phyloP scores from a whole-genome alignment of 1,284 basidiomycete genomes.

The Melampsora medusae region DNA sequence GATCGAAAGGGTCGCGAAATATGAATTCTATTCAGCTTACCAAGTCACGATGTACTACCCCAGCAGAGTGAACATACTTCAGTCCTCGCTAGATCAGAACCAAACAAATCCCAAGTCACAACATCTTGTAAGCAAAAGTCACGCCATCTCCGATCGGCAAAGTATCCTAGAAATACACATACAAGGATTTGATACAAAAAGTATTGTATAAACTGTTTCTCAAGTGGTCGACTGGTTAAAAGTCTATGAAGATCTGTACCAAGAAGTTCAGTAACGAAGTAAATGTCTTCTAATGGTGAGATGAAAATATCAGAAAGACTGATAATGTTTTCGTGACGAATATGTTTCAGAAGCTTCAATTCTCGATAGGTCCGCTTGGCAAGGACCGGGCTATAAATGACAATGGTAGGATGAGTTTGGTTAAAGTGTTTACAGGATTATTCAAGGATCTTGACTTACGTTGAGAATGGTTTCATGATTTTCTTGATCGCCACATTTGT shows the following conservation, averaged over 20 bases:
- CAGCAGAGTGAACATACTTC: conserved; percentile 99
- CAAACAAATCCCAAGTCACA: not conserved
- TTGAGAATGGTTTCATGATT: conserved; percentile 98
- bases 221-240: conserved; percentile 89
- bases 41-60: conserved; percentile 95
- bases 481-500: conserved; percentile 97
- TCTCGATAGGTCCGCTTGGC: conserved; percentile 97
- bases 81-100: conserved; percentile 71
- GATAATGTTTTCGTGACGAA: conserved; percentile 84
- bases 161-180: conserved; percentile 52
- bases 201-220: conserved; percentile 99
- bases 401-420: not conserved
- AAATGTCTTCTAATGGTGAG: conserved; percentile 54
- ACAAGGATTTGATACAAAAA: conserved; percentile 98
- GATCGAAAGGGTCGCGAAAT: not conserved
- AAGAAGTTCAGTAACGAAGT: conserved; percentile 98
- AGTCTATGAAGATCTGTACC: conserved; percentile 97
- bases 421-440: not conserved
- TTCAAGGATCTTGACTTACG: conserved; percentile 53
- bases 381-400: conserved; percentile 68
- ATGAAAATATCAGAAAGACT: conserved; percentile 65
- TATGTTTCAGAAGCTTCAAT: conserved; percentile 96
- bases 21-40: conserved; percentile 58
- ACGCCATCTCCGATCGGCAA: not conserved
- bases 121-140: not conserved